Evolutionary conservation across 208 protist species (phyloP), one percentile per base, ranked within the genome.

Genomic region (Crithidia acanthocephali): DNA sequence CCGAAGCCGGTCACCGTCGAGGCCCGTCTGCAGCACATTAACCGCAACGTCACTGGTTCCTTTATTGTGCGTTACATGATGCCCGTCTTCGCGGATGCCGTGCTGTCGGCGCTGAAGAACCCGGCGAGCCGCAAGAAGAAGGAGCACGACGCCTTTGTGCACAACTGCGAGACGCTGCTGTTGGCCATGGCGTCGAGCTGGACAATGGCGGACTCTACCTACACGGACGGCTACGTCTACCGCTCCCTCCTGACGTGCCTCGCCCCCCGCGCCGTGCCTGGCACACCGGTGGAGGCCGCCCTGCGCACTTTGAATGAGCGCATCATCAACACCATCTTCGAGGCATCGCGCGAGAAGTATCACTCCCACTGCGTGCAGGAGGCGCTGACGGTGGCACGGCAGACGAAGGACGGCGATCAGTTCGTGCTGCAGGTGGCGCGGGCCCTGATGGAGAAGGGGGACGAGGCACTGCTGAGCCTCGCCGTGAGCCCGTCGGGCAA

Each of bases 331-430:
- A 83, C 79, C 16, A 83, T 93, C 33, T 86, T 87, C 42, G 83
- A 91, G n/a, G 68, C 89, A 0, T 85, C 84, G 67, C 65, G 81
- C 56, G 81, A 95, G 57, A 90, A 91, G 72, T 93, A 83, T 66
- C 83, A 83, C 1, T 95, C 90, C 9, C 92, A 95, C 76, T 93
- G 86, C 67, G 82, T 93, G n/a, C 86, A 95, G 68, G 74, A 84
- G 23, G 84, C 85, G 28, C 77, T 95, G 32, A 69, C 65, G 40
- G 80, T 73, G 45, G 80, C 86, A 7, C 52, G 70, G 45, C 70
- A 65, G 37, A 57, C 81, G 25, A 73, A 74, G 40, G 76, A 87
- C 33, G 81, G 85, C 33, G 58, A 30, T 15, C 55, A 79, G 51
- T 80, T 93, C 50, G 60, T 86, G 2, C 50, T 95, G 5, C 74